phyloP scores from a whole-genome alignment of 257 asterid genomes.

The Plantago major region DNA sequence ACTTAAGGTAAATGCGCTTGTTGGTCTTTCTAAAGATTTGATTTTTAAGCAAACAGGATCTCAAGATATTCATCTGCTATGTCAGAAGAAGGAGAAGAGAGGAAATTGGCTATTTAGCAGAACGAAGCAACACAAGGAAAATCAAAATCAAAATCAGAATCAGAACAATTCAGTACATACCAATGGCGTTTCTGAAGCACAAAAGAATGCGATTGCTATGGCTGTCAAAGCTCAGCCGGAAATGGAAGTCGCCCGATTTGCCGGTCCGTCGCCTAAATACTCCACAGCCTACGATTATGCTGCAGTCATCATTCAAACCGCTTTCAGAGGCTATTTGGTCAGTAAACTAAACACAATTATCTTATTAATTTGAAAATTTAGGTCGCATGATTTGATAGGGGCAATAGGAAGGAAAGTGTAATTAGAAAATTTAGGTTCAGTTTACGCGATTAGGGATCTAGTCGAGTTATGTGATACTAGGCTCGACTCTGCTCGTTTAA shows the following conservation, averaged over 20 bases:
- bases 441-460: too few species aligned
- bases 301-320: constrained; percentile 32
- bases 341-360: constrained; percentile 1
- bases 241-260: constrained; percentile 23
- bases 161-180: neutral
- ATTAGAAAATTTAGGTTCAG: too few species aligned
- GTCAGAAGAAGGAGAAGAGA: constrained; percentile 34
- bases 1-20: constrained; percentile 20
- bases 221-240: constrained; percentile 34
- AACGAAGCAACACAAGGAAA: constrained; percentile 19
- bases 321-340: constrained; percentile 46
- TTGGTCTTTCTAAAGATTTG: too few species aligned
- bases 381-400: neutral
- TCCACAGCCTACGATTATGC: constrained; percentile 19
- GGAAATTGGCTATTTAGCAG: constrained; percentile 32
- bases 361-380: neutral
- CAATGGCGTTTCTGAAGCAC: constrained; percentile 15
- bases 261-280: constrained; percentile 21
- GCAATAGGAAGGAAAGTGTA: too few species aligned
- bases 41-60: too few species aligned
- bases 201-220: constrained; percentile 29
- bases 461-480: too few species aligned
- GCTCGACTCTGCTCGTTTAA: too few species aligned
- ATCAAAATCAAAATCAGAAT: neutral
- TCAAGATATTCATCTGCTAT: too few species aligned